A percentile compares a stretch with the other conserved stretches of the same genome.
These are phyloP conservation scores for Annulohypoxylon bovei DNA, from an alignment of 495 filamentous ascomycete genomes.

Conservation along the genomic window DNA sequence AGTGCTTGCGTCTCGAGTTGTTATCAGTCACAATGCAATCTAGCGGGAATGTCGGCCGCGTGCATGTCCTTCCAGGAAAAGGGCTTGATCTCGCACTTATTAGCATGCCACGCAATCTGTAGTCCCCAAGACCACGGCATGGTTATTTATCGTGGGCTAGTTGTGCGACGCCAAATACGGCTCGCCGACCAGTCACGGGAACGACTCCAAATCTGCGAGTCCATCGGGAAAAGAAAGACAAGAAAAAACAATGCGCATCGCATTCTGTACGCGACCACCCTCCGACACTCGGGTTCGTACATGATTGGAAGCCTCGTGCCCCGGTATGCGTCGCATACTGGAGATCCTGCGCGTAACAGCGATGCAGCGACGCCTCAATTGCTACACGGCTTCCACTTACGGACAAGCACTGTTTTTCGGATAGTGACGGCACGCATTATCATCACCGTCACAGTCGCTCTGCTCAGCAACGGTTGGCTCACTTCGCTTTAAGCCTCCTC, in stretches of 20 bases:
- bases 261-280: conserved; percentile 23
- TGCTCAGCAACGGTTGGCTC: conserved; percentile 22
- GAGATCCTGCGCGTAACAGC: not conserved
- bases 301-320: conserved; percentile 31
- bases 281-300: conserved; percentile 14
- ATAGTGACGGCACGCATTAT: conserved; percentile 12
- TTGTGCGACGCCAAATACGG: conserved; percentile 2
- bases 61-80: conserved; percentile 8
- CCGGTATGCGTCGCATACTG: not conserved
- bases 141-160: not conserved
- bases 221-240: conserved; percentile 4
- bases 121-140: conserved; percentile 9
- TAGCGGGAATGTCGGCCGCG: conserved; percentile 4
- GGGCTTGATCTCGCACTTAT: not conserved
- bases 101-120: not conserved
- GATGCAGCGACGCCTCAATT: not conserved
- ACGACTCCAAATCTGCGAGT: conserved; percentile 13
- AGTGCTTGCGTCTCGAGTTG: conserved; percentile 11
- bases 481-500: conserved; percentile 20
- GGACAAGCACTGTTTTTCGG: conserved; percentile 7
- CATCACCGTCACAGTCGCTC: conserved; percentile 15
- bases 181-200: conserved; percentile 18
- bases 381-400: conserved; percentile 22
- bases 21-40: not conserved
- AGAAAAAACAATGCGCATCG: conserved; percentile 11